These are phyloP conservation scores for Endoconidiophora polonica DNA, from an alignment of 2,329 filamentous ascomycete genomes.

Conservation along the genomic window DNA sequence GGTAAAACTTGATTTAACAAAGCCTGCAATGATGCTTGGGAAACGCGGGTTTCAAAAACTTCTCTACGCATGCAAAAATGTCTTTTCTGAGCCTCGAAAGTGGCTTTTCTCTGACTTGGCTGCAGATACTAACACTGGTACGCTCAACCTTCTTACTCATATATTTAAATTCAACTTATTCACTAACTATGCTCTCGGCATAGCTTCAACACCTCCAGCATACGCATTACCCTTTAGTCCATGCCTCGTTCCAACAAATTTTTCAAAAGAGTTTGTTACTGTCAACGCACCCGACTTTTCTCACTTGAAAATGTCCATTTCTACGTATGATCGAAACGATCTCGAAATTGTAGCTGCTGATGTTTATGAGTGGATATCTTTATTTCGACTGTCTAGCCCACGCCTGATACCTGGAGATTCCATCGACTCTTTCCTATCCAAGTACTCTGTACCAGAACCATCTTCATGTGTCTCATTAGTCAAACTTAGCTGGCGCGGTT, in stretches of 20 bases:
- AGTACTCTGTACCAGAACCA: slow-evolving; percentile 29
- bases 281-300: no score
- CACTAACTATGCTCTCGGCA: background rate
- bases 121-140: background rate
- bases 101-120: slow-evolving; percentile 64
- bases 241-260: background rate
- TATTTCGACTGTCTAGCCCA: slow-evolving; percentile 51
- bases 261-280: background rate
- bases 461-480: slow-evolving; percentile 21
- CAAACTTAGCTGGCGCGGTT: slow-evolving; percentile 42
- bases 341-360: slow-evolving; percentile 32
- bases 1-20: slow-evolving; percentile 59
- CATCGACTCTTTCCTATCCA: slow-evolving; percentile 52
- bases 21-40: slow-evolving; percentile 61
- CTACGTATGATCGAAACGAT: slow-evolving; percentile 12
- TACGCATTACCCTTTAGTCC: slow-evolving; percentile 15
- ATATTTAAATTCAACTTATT: background rate
- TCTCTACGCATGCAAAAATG: slow-evolving; percentile 62
- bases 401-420: slow-evolving; percentile 38
- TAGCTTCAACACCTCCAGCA: background rate
- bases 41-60: slow-evolving; percentile 71
- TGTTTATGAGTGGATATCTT: slow-evolving; percentile 57
- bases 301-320: no score
- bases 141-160: background rate
- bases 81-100: slow-evolving; percentile 46